Evolutionary conservation across 1,284 basidiomycete genomes (phyloP).

Genomic region (Agaricales sp.): DNA sequence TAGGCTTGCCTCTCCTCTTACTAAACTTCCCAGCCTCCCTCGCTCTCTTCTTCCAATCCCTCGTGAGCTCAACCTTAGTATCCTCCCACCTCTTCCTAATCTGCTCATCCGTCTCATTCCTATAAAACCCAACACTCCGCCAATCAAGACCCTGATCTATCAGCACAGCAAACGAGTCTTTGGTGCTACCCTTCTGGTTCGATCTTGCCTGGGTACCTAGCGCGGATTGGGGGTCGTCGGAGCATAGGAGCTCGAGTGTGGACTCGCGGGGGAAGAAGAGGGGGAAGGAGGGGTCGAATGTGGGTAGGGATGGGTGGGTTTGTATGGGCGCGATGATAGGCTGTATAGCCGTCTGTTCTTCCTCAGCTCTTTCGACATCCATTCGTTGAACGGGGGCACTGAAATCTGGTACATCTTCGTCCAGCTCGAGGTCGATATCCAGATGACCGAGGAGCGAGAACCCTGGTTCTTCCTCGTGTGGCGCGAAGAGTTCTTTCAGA

Average conservation of each 20-base stretch:
- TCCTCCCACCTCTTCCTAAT: constrained; percentile 67
- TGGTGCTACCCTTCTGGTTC: constrained; percentile 7
- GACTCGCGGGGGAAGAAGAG: constrained; percentile 51
- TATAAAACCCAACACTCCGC: constrained; percentile 33
- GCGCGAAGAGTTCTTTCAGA: constrained; percentile 1
- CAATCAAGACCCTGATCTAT: constrained; percentile 12
- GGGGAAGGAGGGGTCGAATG: constrained; percentile 41
- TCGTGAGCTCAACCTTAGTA: constrained; percentile 58
- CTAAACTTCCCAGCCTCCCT: constrained; percentile 69
- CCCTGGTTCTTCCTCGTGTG: constrained; percentile 18
- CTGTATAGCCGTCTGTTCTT: constrained; percentile 7
- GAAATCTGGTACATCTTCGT: constrained; percentile 32
- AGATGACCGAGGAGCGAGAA: constrained; percentile 65
- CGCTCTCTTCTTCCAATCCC: constrained; percentile 71
- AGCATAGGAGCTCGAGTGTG: constrained; percentile 13
- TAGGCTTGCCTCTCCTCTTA: constrained; percentile 38
- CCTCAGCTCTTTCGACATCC: constrained; percentile 5
- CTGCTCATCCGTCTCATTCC: constrained; percentile 45
- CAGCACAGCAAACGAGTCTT: not conserved
- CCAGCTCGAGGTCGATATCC: constrained; percentile 55
- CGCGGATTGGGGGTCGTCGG: constrained; percentile 17
- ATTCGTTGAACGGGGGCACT: constrained; percentile 10
- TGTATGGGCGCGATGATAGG: constrained; percentile 8
- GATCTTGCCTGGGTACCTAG: constrained; percentile 23
- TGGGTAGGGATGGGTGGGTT: constrained; percentile 16